Conservation (phyloP, 2,329 filamentous ascomycete genomes). For the Akanthomyces dipterigenus region DNA sequence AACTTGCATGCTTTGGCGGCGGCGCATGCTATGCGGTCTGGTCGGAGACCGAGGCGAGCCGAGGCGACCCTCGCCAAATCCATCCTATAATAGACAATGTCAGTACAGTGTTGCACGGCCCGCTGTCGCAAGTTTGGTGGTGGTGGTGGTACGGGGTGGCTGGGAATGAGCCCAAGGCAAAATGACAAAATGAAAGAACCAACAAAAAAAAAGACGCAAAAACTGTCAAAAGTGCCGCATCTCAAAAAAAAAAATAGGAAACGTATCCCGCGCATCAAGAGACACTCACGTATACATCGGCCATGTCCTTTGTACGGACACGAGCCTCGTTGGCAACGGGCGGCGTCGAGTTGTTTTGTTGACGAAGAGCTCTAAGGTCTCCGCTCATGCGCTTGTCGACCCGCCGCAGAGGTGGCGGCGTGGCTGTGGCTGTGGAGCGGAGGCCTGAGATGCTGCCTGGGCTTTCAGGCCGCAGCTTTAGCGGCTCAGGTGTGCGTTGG, state of each 20-base stretch:
- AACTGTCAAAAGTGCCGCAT: not conserved
- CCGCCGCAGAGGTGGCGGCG: slow-evolving; percentile 59
- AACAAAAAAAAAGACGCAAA: slow-evolving; percentile 1
- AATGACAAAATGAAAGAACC: not conserved
- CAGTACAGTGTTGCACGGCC: slow-evolving; percentile 11
- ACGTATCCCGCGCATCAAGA: slow-evolving; percentile 15
- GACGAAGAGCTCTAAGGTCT: slow-evolving; percentile 50
- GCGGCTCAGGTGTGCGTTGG: slow-evolving; percentile 46
- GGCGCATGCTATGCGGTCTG: slow-evolving; percentile 89
- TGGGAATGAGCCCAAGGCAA: not conserved
- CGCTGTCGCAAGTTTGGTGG: not conserved
- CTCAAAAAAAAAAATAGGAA: slow-evolving; percentile 2
- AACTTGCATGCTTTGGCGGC: slow-evolving; percentile 94
- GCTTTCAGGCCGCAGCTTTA: slow-evolving; percentile 56
- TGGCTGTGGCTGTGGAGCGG: slow-evolving; percentile 38
- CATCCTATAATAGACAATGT: slow-evolving; percentile 57
- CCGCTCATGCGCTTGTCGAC: slow-evolving; percentile 63
- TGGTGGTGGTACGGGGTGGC: not conserved
- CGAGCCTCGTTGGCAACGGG: slow-evolving; percentile 84
- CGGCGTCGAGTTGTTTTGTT: slow-evolving; percentile 39
- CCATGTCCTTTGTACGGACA: slow-evolving; percentile 76
- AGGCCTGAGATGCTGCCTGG: slow-evolving; percentile 47
- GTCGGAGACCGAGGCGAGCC: slow-evolving; percentile 88
- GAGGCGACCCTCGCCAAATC: slow-evolving; percentile 80
- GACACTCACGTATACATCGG: slow-evolving; percentile 84